Evolutionary conservation across 164 flowering plant species (phyloP), one percentile per base, ranked within the genome.

Genomic region (Taxillus chinensis): DNA sequence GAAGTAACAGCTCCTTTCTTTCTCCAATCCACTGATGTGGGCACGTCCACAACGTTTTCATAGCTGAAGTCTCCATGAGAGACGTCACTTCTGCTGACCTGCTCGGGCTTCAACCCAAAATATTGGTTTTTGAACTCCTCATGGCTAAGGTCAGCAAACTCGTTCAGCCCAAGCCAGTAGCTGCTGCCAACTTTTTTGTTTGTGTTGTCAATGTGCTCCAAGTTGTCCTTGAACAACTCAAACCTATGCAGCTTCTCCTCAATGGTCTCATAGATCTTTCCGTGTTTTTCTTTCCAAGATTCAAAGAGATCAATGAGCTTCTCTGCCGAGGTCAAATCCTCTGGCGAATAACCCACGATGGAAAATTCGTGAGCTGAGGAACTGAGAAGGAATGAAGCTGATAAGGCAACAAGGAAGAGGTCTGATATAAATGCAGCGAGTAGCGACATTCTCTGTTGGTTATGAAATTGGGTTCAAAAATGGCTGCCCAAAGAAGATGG

Each of bases 141-240:
- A 39, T 75, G 77, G 74, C 68, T 80, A 66, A 80, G 50, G 65
- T 80, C 83, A 6, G 81, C 81, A 60, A 80, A 77, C 68, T 73
- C 79, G 45, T 80, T 80, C 55, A 80, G 41, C 54, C 80, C 79
- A 2, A 80, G 79, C 81, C 80, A 77, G 67, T 80, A 80, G 69
- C 67, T 72, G 69, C 67, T 72, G n/a, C 55, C 68, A 39, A 46
- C 62, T 45, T 63, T 61, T 61, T 66, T 77, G 57, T 79, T 79
- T 58, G 59, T 69, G 55, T 63, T 53, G 59, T 77, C 67, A 27
- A 79, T 77, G 55, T 79, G 83, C 52, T 61, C 62, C 71, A 79
- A 50, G 70, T 77, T 79, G 17, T 78, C 77, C 38, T 60, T 68
- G 61, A 78, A 78, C 4, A 78, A 45, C 68, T 73, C 76, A 42